Evolutionary conservation across 2,329 filamentous ascomycete genomes (phyloP), one percentile per base, ranked within the genome.

Genomic region (Claviceps fusiformis): DNA sequence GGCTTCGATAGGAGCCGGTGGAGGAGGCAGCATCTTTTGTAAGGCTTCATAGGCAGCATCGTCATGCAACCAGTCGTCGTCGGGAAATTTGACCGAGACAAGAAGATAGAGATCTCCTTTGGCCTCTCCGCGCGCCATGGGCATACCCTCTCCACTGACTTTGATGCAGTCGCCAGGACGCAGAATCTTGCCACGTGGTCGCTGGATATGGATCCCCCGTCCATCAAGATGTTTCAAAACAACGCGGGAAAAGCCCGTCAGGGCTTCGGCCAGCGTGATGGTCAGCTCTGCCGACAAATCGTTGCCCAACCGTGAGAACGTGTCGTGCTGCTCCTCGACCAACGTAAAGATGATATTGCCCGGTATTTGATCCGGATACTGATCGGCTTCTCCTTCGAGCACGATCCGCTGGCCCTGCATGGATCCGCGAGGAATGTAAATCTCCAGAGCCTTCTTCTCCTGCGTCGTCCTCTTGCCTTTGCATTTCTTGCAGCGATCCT

Each of bases 401-500:
- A 91, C 81, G 63, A 98, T 96, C 61, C 83, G 83, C 65, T 98
- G 92, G 60, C 91, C 91, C 68, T 95, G 85, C 75, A 81, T 81
- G 44, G 87, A 86, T 50, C 92, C 92, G 53, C 87, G 83, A 10
- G 92, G 90, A 57, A 98, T 95, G 73, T 97, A 97, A 53, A 98
- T 85, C 73, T 98, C 93, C 58, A 98, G 77, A 3, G 92, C 87
- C 75, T 97, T 98, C 71, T 88, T 93, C 71, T 93, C 87, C 64
- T 90, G 86, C 48, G 83, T 82, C 15, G 89, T 90, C 59, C 89
- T 82, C 70, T 87, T 88, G 65, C 93, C 93, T 74, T 97, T 97
- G 82, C 93, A 98, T 76, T 93, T 96, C 78, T 95, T 95, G 78
- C 93, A 98, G 67, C 89, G 89, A 66, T 98, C 93, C 76, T 97